Base-by-base conservation (phyloP, 352 stramenopile genomes). In the Phytophthora litchii region DNA sequence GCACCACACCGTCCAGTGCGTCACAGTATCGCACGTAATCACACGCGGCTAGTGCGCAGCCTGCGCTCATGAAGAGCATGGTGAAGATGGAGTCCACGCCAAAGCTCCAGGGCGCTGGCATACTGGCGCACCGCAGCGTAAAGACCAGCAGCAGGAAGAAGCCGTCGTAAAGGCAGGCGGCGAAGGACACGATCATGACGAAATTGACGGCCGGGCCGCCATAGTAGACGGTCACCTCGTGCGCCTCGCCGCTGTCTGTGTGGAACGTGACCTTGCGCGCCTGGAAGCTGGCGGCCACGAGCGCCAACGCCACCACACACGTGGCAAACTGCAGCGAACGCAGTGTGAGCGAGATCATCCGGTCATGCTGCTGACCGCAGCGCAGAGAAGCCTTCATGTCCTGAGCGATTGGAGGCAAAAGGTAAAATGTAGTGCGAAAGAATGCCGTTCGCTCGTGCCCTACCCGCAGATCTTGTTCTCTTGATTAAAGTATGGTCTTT, bases 11-110 rank as follows among this genome's bases (percentile, higher is more conserved):
- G 31, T 54, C 36, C 32, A 89, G 42, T 12, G 59, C 45, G 51
- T 74, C 53, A 52, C 82, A 92, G 64, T 89, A 86, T 23, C 68
- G 76, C 36, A 89, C 66, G 52, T 89, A 92, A 63, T 92, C 82
- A 37, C 72, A 80, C 20, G 74, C 82, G 1, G 80, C 80, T 17
- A 92, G 60, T 8, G 74, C 76, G 40, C 74, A 87, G 21, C 74
- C 82, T 10, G 70, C 73, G 55, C 82, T 89, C 50, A 92, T 72
- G 41, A 86, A 74, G 41, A 92, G 74, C 46, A 92, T 80, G 4
- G 78, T 85, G 44, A 92, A 84, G 49, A 83, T 43, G 36, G 78
- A 71, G 65, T 92, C 82, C 14, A 88, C 49, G 46, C 42, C 54
- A 42, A 89, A 70, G 47, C 52, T 75, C 42, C 72, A 84, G n/a